phyloP scores from a whole-genome alignment of 1,139 yeast species.

The Saccharomyces hybrid region DNA sequence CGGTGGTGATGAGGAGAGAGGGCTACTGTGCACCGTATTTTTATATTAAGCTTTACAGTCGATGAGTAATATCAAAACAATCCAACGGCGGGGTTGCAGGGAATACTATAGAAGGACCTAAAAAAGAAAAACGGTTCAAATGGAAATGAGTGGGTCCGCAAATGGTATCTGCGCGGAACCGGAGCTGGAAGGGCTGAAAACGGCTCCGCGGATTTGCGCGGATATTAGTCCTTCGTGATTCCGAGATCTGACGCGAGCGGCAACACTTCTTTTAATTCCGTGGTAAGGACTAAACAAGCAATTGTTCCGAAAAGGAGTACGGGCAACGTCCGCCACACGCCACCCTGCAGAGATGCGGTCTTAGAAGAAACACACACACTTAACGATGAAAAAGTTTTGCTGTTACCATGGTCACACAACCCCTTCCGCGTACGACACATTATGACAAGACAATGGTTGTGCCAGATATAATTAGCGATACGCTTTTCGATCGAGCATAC shows the following conservation, averaged over 20 bases:
- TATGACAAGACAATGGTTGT: neutral
- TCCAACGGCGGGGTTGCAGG: neutral
- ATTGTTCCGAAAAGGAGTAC: neutral
- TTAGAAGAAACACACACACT: no score
- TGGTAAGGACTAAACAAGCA: no score
- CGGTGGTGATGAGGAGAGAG: neutral
- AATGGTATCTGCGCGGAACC: neutral
- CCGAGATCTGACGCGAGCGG: neutral
- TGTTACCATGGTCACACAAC: neutral
- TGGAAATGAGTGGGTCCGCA: neutral
- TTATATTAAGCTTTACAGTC: neutral
- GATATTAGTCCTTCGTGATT: neutral
- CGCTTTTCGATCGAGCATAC: neutral
- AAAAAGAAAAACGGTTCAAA: neutral
- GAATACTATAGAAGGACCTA: neutral
- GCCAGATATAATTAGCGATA: neutral
- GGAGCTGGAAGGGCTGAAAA: neutral
- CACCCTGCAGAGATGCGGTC: no score
- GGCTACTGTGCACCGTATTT: neutral
- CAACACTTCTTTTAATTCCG: no score
- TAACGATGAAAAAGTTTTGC: neutral
- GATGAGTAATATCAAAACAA: neutral
- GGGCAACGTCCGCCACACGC: no score
- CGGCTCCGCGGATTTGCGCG: neutral
- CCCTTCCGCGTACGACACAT: neutral